Evolutionary conservation across 179 eudicot genomes (phyloP), one percentile per base, ranked within the genome.

Genomic region (Corrigiola litoralis): DNA sequence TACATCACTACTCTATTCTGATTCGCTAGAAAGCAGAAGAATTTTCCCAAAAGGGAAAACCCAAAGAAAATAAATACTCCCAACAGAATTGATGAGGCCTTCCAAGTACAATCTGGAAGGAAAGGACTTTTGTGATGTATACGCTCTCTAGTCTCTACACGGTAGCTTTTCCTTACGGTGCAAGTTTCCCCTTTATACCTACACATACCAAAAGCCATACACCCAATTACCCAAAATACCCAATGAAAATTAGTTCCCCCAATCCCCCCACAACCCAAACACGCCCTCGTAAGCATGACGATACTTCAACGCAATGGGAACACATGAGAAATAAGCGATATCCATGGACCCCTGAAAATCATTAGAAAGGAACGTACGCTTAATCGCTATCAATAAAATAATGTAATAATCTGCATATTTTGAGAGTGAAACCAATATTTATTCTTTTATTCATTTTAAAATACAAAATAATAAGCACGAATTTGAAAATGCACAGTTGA

Each of bases 251-350:
- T 58, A 12, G 24, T 6, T 42, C 10, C 18, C 33, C 20, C 14
- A 16, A 40, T 10, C 44, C 11, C 14, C 16, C 16, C 14, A 7
- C 1, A 24, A 16, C 65, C 72, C 58, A 61, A 66, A 66, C 71
- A 66, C 71, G 71, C 16, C 53, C 55, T 27, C 69, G 68, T 71
- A 47, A 75, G 66, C 77, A 52, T 72, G 79, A 75, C 69, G 77
- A 40, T 28, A 68, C n/a, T 24, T 47, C 25, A 17, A 72, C 79
- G 82, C 79, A 74, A 63, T 79, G 79, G 49, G 70, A 71, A 79
- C 76, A 70, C 56, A 78, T 71, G 79, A 65, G 72, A 66, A 69
- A 23, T 33, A 65, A 65, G 72, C 58, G 38, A 23, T 23, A 4
- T 12, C 0, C 24, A 12, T 59, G 64, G 64, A 59, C 64, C 64